Evolutionary conservation across 2,329 filamentous ascomycete species (phyloP).

Genomic region (Cercospora canescens): DNA sequence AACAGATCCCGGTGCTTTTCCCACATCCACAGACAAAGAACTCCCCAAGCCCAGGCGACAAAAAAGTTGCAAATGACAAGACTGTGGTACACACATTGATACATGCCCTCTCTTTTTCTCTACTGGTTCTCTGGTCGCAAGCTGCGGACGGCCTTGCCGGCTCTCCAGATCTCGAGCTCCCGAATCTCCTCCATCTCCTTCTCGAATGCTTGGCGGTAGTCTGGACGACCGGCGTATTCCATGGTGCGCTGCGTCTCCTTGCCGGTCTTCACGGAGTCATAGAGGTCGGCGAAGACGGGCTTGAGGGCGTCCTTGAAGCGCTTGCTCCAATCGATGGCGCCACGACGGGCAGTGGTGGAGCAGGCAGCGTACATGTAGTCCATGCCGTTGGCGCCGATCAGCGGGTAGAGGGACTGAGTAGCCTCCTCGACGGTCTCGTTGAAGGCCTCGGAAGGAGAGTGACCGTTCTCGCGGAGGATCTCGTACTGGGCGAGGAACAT

Average conservation of each 20-base stretch:
- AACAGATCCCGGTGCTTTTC: background rate
- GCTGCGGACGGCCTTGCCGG: constrained; percentile 88
- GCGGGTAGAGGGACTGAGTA: constrained; percentile 94
- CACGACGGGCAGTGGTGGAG: constrained; percentile 96
- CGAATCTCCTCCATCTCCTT: constrained; percentile 99
- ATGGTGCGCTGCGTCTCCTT: constrained; percentile 94
- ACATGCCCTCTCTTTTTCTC: constrained; percentile 5
- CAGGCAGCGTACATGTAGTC: constrained; percentile 99
- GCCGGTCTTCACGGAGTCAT: constrained; percentile 88
- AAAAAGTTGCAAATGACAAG: background rate
- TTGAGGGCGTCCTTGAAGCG: constrained; percentile 98
- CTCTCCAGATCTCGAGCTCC: constrained; percentile 97
- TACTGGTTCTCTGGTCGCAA: constrained; percentile 41
- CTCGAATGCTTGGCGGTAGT: constrained; percentile 98
- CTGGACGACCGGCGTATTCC: constrained; percentile 92
- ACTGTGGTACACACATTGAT: background rate
- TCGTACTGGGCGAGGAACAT: constrained; percentile 99
- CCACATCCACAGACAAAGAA: background rate
- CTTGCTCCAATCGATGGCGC: constrained; percentile 98
- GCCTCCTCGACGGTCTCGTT: constrained; percentile 99
- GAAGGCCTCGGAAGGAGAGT: constrained; percentile 97
- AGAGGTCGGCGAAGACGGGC: constrained; percentile 97
- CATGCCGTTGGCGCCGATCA: constrained; percentile 98
- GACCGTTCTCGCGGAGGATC: constrained; percentile 97
- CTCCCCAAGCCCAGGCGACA: background rate